Conservation (phyloP, 2,329 filamentous ascomycete genomes). For the Achaetomium macrosporum region DNA sequence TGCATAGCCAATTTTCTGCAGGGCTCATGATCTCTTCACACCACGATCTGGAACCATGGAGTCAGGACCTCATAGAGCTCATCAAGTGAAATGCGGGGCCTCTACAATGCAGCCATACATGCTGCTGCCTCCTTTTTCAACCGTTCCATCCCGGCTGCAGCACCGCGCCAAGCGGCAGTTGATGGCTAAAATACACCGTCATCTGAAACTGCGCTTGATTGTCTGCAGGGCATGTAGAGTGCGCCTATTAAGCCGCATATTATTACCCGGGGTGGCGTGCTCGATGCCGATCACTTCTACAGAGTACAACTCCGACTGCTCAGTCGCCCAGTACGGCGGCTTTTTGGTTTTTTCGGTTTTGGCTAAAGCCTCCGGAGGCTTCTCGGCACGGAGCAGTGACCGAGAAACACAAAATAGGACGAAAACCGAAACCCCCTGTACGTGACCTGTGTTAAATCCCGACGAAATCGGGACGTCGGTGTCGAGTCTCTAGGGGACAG, state of each 20-base stretch:
- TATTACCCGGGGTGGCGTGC: slow-evolving; percentile 9
- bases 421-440: slow-evolving; percentile 5
- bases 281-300: slow-evolving; percentile 9
- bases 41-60: slow-evolving; percentile 5
- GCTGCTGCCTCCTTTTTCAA: not conserved
- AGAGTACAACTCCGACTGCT: not conserved
- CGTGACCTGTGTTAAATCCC: not conserved
- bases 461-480: not conserved
- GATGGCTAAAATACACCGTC: slow-evolving; percentile 24
- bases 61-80: not conserved
- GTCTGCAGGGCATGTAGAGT: slow-evolving; percentile 10
- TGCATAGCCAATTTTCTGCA: slow-evolving; percentile 5
- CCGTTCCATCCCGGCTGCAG: not conserved
- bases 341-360: slow-evolving; percentile 1
- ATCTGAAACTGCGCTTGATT: slow-evolving; percentile 20
- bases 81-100: slow-evolving; percentile 10
- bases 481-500: not conserved
- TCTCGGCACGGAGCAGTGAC: slow-evolving; percentile 8
- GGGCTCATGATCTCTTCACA: slow-evolving; percentile 7
- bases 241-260: slow-evolving; percentile 7
- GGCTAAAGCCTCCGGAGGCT: slow-evolving; percentile 15
- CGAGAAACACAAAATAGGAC: slow-evolving; percentile 4
- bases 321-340: slow-evolving; percentile 4
- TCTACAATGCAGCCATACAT: slow-evolving; percentile 5
- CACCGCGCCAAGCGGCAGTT: slow-evolving; percentile 21